Conservation (phyloP, 352 stramenopile species). For the Pilasporangium apinafurcum region DNA sequence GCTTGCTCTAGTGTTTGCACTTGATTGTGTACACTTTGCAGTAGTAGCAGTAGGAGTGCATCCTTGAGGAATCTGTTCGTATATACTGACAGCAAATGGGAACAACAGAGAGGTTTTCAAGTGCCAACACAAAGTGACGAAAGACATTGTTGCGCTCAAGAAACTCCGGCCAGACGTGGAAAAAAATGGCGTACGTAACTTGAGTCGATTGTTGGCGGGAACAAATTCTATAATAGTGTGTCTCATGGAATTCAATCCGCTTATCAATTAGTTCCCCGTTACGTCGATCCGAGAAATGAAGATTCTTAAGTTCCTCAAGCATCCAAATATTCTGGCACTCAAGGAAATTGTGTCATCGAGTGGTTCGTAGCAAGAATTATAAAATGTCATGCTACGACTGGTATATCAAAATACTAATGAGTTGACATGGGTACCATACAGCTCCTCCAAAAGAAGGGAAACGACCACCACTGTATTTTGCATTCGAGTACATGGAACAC, state of each 20-base stretch:
- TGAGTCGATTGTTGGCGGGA: not conserved
- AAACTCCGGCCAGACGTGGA: slow-evolving; percentile 80
- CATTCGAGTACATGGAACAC: slow-evolving; percentile 86
- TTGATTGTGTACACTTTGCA: not conserved
- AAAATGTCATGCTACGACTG: not conserved
- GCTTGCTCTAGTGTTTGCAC: not conserved
- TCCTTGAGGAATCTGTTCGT: slow-evolving; percentile 3
- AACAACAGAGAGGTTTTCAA: slow-evolving; percentile 86
- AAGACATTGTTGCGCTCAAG: slow-evolving; percentile 84
- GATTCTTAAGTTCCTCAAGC: slow-evolving; percentile 93
- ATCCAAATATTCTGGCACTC: slow-evolving; percentile 94
- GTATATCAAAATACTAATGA: slow-evolving; percentile 1
- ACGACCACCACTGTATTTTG: slow-evolving; percentile 78
- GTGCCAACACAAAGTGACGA: slow-evolving; percentile 82
- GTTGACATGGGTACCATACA: slow-evolving; percentile 11
- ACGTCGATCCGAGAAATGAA: slow-evolving; percentile 98
- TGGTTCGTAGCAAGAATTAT: slow-evolving; percentile 14
- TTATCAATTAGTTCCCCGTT: slow-evolving; percentile 76
- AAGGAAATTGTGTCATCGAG: slow-evolving; percentile 92
- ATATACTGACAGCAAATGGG: too few relatives aligned
- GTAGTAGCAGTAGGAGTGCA: not conserved
- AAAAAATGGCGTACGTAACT: slow-evolving; percentile 68
- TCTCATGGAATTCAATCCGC: not conserved
- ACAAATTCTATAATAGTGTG: not conserved
- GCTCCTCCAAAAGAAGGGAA: slow-evolving; percentile 79